A percentile compares a stretch with the other conserved stretches of the same genome.
Conservation (phyloP, 2,329 filamentous ascomycete species). For the Pestalotiopsis fici region DNA sequence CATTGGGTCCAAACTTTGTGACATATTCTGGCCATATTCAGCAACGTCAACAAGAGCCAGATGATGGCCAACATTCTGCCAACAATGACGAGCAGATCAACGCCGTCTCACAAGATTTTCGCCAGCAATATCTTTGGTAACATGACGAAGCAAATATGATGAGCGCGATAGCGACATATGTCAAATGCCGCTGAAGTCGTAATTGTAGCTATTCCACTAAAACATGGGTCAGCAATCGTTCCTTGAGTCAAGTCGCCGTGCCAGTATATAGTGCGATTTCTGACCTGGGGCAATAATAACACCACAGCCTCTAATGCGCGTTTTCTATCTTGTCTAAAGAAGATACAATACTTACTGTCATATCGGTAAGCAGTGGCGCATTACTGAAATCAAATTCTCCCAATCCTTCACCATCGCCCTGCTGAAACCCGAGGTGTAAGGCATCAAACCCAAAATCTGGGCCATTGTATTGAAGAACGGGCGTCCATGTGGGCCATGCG, state of each 20-base stretch:
- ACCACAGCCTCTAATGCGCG: too few species aligned
- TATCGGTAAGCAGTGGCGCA: not conserved
- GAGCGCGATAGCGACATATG: not conserved
- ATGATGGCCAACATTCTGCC: not conserved
- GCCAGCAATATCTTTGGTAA: slow-evolving; percentile 12
- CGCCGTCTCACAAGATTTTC: slow-evolving; percentile 1
- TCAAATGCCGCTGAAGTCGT: not conserved
- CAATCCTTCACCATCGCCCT: not conserved
- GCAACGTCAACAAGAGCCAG: not conserved
- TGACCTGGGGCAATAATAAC: too few species aligned
- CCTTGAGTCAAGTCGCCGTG: not conserved
- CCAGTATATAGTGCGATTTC: not conserved
- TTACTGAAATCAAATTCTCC: not conserved
- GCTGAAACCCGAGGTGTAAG: not conserved
- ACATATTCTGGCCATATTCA: not conserved
- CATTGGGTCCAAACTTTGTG: not conserved
- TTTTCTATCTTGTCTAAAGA: too few species aligned
- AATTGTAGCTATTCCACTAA: not conserved
- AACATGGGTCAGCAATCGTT: not conserved
- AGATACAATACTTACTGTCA: not conserved
- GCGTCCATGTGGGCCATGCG: not conserved
- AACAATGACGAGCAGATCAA: not conserved
- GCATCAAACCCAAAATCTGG: slow-evolving; percentile 15
- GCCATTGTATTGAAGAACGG: slow-evolving; percentile 11
- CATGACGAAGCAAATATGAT: too few species aligned